phyloP scores from a whole-genome alignment of 768 basidiomycete species.

The Agaricus bisporus region DNA sequence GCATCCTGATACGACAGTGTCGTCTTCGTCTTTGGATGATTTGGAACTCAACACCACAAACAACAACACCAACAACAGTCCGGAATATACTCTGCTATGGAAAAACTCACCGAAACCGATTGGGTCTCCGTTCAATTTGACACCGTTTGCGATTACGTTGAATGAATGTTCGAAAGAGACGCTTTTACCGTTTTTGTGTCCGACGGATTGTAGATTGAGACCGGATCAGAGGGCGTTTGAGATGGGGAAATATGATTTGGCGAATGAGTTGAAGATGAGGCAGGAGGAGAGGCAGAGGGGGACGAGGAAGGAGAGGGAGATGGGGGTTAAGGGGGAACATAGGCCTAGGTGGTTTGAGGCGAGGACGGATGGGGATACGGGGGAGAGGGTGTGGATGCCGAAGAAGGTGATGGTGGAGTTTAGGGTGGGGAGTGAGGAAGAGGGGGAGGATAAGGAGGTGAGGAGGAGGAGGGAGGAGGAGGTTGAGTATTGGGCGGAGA shows the following conservation, averaged over 20 bases:
- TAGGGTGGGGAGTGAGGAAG: not conserved
- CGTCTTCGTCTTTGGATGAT: slow-evolving; percentile 2
- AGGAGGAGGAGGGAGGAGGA: slow-evolving; percentile 54
- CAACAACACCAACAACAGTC: slow-evolving; percentile 12
- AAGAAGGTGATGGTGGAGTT: slow-evolving; percentile 40
- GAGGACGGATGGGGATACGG: slow-evolving; percentile 81
- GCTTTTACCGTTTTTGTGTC: slow-evolving; percentile 67
- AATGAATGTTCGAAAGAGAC: slow-evolving; percentile 78
- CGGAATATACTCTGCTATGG: slow-evolving; percentile 86
- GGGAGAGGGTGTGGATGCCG: slow-evolving; percentile 85
- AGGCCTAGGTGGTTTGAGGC: slow-evolving; percentile 83
- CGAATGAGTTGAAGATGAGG: slow-evolving; percentile 69
- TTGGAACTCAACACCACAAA: not conserved
- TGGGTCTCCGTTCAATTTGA: slow-evolving; percentile 87
- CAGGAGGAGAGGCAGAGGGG: slow-evolving; percentile 83
- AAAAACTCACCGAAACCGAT: slow-evolving; percentile 79
- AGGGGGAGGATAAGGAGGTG: slow-evolving; percentile 12
- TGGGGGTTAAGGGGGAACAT: slow-evolving; percentile 66
- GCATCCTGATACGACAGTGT: slow-evolving; percentile 64
- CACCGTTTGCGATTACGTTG: slow-evolving; percentile 88
- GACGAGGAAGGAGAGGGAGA: slow-evolving; percentile 70
- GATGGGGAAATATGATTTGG: slow-evolving; percentile 76
- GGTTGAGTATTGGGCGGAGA: slow-evolving; percentile 16
- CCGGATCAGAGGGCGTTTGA: slow-evolving; percentile 97
- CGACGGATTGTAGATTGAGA: slow-evolving; percentile 88